Evolutionary conservation across 1,284 basidiomycete genomes (phyloP).

Genomic region (Leccinum variabile): DNA sequence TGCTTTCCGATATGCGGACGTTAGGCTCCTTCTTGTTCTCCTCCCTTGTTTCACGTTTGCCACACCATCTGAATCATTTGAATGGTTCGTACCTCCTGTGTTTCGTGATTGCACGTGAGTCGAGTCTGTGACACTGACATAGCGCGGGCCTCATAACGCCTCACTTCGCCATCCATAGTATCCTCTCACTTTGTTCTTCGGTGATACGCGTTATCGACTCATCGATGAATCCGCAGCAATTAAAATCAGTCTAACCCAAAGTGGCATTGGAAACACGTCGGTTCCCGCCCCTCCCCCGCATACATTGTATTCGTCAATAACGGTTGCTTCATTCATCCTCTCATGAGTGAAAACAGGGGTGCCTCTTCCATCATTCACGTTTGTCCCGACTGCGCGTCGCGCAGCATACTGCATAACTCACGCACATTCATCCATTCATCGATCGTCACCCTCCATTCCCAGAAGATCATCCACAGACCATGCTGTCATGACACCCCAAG

Average conservation of each 20-base stretch:
- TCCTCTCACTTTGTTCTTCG: constrained; percentile 16
- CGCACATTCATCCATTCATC: not conserved
- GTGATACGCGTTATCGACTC: constrained; percentile 18
- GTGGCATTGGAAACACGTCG: constrained; percentile 20
- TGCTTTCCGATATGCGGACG: constrained; percentile 15
- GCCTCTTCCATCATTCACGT: not conserved
- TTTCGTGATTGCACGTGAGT: constrained; percentile 8
- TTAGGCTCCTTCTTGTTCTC: constrained; percentile 8
- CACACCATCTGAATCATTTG: not conserved
- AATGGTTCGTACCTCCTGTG: not conserved
- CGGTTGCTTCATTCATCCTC: not conserved
- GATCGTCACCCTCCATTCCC: constrained; percentile 16
- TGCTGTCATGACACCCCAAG: not conserved
- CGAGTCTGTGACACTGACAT: not conserved
- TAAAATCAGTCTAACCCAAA: constrained; percentile 12
- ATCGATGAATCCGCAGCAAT: constrained; percentile 16
- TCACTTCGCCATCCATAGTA: constrained; percentile 4
- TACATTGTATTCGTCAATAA: not conserved
- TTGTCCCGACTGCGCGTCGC: not conserved
- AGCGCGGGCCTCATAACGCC: not conserved
- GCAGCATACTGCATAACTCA: not conserved
- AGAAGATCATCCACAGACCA: not conserved
- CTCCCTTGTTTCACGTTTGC: constrained; percentile 6
- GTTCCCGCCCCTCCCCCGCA: not conserved
- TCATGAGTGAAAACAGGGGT: constrained; percentile 8